Percentiles rank a stretch among this genome's conserved stretches.
These are phyloP conservation scores for Calendula officinalis DNA, from an alignment of 129 eudicot genomes.

Conservation along the genomic window DNA sequence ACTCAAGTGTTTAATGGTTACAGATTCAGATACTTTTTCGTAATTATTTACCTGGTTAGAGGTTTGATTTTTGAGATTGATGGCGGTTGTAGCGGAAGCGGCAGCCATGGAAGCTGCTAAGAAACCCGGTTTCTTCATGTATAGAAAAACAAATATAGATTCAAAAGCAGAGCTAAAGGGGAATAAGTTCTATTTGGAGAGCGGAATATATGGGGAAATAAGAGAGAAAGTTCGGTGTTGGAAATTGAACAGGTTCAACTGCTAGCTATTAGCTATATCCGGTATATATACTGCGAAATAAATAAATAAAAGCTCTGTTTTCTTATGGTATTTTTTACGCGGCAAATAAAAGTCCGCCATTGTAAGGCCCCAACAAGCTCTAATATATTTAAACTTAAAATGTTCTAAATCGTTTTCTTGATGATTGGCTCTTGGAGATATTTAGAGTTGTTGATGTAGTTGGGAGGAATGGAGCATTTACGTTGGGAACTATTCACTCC, in stretches of 20 bases:
- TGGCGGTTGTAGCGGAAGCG: constrained; percentile 30
- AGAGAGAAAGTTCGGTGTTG: constrained; percentile 18
- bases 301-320: constrained; percentile 11
- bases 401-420: neutral
- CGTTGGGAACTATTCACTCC: constrained; percentile 21
- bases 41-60: constrained; percentile 25
- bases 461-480: constrained; percentile 20
- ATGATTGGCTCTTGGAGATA: neutral
- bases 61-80: constrained; percentile 16
- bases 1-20: no score
- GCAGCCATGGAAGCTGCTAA: constrained; percentile 40
- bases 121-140: constrained; percentile 32
- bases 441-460: constrained; percentile 12
- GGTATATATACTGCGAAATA: neutral
- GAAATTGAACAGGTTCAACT: constrained; percentile 18
- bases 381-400: no score
- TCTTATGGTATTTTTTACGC: constrained; percentile 28
- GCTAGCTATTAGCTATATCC: constrained; percentile 17
- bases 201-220: neutral
- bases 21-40: neutral
- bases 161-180: no score
- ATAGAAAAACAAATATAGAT: no score
- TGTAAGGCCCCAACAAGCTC: neutral
- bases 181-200: neutral
- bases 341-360: constrained; percentile 31